Conservation (phyloP, 768 basidiomycete species). For the Coprinopsis cinerea region DNA sequence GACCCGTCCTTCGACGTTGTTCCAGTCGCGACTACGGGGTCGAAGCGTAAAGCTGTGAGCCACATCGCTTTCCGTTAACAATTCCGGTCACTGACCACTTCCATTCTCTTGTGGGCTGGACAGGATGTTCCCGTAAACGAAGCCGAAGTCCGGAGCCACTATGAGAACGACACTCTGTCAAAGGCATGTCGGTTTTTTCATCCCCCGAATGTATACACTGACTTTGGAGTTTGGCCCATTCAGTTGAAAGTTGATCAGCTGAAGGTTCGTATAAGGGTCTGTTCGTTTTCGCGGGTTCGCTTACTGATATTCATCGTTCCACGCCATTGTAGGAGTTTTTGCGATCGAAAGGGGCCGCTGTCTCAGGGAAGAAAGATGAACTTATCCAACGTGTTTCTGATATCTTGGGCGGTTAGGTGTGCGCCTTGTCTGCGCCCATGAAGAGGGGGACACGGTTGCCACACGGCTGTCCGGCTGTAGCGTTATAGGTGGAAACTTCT, state of each 20-base stretch:
- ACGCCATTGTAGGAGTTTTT: slow-evolving; percentile 53
- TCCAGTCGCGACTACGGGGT: slow-evolving; percentile 32
- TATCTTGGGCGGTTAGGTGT: background rate
- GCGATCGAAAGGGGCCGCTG: slow-evolving; percentile 54
- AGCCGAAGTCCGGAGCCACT: slow-evolving; percentile 65
- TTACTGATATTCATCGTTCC: background rate
- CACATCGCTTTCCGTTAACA: background rate
- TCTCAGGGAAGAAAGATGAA: slow-evolving; percentile 70
- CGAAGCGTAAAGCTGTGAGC: slow-evolving; percentile 72
- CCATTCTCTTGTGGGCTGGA: background rate
- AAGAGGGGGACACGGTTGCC: too few species aligned
- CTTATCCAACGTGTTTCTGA: slow-evolving; percentile 59
- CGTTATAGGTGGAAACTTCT: too few species aligned
- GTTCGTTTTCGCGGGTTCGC: background rate
- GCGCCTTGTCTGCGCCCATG: background rate
- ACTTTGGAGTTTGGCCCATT: slow-evolving; percentile 6
- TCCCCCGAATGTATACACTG: slow-evolving; percentile 10
- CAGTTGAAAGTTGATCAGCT: slow-evolving; percentile 76
- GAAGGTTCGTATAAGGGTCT: slow-evolving; percentile 42
- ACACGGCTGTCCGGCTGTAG: too few species aligned
- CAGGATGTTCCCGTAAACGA: slow-evolving; percentile 65
- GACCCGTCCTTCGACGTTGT: slow-evolving; percentile 62
- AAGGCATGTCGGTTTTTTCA: slow-evolving; percentile 47
- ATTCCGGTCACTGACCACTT: background rate
- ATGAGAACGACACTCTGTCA: slow-evolving; percentile 48